Percentiles rank a stretch among this genome's conserved stretches.
Conservation (phyloP, 1,284 basidiomycete species). For the Ustilago trichophora region DNA sequence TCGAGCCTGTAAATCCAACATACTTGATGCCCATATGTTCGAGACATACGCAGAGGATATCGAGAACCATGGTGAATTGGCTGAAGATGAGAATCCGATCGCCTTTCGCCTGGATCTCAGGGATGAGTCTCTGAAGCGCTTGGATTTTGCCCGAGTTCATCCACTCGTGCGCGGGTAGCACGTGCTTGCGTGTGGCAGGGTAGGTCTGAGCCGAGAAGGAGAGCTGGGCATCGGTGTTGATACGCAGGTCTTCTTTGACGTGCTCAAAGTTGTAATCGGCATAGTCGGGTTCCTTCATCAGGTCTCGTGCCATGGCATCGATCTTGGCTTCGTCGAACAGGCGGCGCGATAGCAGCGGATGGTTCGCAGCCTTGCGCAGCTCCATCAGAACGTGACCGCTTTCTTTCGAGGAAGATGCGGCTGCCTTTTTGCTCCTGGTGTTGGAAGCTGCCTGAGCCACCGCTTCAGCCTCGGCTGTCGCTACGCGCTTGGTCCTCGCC, state of each 20-base stretch:
- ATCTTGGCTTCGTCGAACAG: conserved; percentile 82
- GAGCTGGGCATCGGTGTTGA: conserved; percentile 65
- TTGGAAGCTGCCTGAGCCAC: neutral
- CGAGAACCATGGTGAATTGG: conserved; percentile 70
- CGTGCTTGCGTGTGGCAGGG: conserved; percentile 72
- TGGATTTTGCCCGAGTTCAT: conserved; percentile 89
- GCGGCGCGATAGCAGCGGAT: conserved; percentile 92
- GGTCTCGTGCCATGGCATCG: conserved; percentile 78
- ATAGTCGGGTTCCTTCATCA: conserved; percentile 85
- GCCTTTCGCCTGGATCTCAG: conserved; percentile 75
- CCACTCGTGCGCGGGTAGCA: conserved; percentile 80
- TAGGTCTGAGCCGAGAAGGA: conserved; percentile 46
- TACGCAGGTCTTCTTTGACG: conserved; percentile 63
- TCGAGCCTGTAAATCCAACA: conserved; percentile 90
- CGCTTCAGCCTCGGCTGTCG: conserved; percentile 74
- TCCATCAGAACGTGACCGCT: conserved; percentile 87
- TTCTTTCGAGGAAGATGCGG: conserved; percentile 26
- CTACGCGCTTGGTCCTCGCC: conserved; percentile 73
- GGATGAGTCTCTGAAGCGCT: conserved; percentile 77
- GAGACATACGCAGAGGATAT: conserved; percentile 85
- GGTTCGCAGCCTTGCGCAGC: conserved; percentile 90
- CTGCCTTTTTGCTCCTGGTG: conserved; percentile 15
- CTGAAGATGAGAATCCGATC: conserved; percentile 92
- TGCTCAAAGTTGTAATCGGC: conserved; percentile 61
- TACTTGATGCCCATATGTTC: conserved; percentile 80